Evolutionary conservation across 805 yeast species (phyloP).

Genomic region (Candida koratica): DNA sequence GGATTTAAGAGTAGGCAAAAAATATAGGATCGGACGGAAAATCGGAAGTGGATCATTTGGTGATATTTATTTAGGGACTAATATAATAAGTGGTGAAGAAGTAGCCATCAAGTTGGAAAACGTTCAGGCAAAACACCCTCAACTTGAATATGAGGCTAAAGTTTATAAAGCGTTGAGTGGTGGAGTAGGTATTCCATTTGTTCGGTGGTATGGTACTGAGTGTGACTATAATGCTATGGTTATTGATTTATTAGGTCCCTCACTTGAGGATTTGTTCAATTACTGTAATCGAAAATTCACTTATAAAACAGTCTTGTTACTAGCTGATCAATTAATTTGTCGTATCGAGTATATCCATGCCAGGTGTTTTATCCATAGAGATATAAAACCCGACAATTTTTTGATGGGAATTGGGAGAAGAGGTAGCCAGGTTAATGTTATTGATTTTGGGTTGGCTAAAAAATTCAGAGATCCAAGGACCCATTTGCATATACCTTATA

Average conservation of each 20-base stretch:
- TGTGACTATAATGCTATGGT: constrained; percentile 97
- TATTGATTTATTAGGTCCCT: constrained; percentile 91
- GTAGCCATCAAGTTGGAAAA: constrained; percentile 95
- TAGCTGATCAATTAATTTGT: constrained; percentile 92
- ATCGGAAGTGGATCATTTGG: constrained; percentile 98
- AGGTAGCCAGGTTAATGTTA: constrained; percentile 92
- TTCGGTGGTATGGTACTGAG: constrained; percentile 93
- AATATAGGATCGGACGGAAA: constrained; percentile 88
- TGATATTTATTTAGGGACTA: constrained; percentile 90
- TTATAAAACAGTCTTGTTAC: constrained; percentile 83
- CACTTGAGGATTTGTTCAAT: constrained; percentile 91
- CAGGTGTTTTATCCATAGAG: constrained; percentile 82
- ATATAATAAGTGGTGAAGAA: constrained; percentile 93
- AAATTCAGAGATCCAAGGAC: constrained; percentile 93
- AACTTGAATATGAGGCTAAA: constrained; percentile 92
- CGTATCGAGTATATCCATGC: constrained; percentile 96
- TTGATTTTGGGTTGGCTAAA: constrained; percentile 91
- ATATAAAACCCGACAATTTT: constrained; percentile 80
- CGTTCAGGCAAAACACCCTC: constrained; percentile 90
- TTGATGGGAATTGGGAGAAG: constrained; percentile 88
- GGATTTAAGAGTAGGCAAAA: constrained; percentile 64
- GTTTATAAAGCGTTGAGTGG: constrained; percentile 93
- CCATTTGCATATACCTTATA: constrained; percentile 90
- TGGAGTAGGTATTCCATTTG: constrained; percentile 95
- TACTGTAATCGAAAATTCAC: constrained; percentile 93